phyloP scores from a whole-genome alignment of 352 stramenopile genomes.

The Phytopythium oedochilum region DNA sequence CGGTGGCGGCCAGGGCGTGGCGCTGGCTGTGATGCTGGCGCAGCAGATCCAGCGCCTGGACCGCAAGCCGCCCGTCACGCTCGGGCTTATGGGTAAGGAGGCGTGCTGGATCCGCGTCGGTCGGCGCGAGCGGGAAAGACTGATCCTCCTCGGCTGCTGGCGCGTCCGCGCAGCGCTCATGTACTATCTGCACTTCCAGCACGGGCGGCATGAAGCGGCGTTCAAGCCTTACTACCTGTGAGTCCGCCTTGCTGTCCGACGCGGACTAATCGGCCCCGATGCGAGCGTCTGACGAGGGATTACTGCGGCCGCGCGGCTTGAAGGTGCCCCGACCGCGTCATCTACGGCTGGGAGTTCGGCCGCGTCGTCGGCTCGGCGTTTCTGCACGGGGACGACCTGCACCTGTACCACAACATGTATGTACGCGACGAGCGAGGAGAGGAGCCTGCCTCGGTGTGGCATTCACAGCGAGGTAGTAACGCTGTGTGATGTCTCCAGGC shows the following conservation, averaged over 20 bases:
- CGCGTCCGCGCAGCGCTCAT: constrained; percentile 25
- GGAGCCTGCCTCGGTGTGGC: too few relatives aligned
- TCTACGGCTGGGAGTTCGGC: constrained; percentile 27
- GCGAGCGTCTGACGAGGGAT: background rate
- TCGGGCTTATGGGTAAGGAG: constrained; percentile 33
- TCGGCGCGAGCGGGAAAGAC: background rate
- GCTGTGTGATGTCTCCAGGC: constrained; percentile 31
- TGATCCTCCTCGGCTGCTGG: background rate
- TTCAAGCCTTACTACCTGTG: constrained; percentile 49
- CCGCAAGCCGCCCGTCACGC: constrained; percentile 51
- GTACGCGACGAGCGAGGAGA: background rate
- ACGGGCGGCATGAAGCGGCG: constrained; percentile 21
- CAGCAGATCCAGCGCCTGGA: constrained; percentile 50
- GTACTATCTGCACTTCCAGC: constrained; percentile 56
- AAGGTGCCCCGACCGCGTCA: constrained; percentile 67
- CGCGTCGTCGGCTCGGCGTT: constrained; percentile 69
- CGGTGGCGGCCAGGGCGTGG: constrained; percentile 15
- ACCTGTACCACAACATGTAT: constrained; percentile 92
- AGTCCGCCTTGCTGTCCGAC: background rate
- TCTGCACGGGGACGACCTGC: constrained; percentile 78
- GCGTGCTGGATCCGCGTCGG: background rate
- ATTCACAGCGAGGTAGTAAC: too few relatives aligned
- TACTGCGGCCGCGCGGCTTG: background rate
- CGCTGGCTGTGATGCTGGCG: constrained; percentile 31
- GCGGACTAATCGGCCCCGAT: background rate